A percentile compares a stretch with the other conserved stretches of the same genome.
Conservation (phyloP, 108 stramenopile species). For the Chaetoceros tenuissimus region DNA sequence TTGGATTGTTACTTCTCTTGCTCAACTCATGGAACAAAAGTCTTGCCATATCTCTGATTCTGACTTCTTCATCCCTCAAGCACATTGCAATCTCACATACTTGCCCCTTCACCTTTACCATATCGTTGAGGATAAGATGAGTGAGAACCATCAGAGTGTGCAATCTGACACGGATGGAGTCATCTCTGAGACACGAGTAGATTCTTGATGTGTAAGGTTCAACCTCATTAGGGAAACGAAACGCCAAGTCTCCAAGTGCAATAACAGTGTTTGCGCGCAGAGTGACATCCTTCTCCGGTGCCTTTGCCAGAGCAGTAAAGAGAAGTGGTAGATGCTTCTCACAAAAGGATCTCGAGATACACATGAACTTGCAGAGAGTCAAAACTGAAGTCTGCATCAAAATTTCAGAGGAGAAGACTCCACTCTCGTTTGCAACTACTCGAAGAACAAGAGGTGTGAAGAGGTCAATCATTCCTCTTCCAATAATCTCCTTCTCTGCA, state of each 20-base stretch:
- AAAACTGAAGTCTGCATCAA: conserved; percentile 80
- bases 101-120: conserved; percentile 83
- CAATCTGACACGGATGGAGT: conserved; percentile 77
- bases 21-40: conserved; percentile 91
- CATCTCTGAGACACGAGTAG: conserved; percentile 92
- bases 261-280: conserved; percentile 91
- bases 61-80: conserved; percentile 71
- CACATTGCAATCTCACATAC: conserved; percentile 86
- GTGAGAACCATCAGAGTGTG: conserved; percentile 96
- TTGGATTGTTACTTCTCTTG: conserved; percentile 89
- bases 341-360: conserved; percentile 84
- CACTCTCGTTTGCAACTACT: conserved; percentile 79
- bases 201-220: conserved; percentile 95
- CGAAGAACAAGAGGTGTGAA: conserved; percentile 79
- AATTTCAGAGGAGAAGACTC: conserved; percentile 47
- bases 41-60: conserved; percentile 87
- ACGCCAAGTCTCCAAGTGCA: conserved; percentile 93
- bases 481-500: conserved; percentile 86
- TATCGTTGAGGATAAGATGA: conserved; percentile 88
- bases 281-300: conserved; percentile 60
- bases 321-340: conserved; percentile 87
- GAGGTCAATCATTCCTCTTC: conserved; percentile 70
- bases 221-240: conserved; percentile 96
- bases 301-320: conserved; percentile 83
- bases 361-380: conserved; percentile 90